Percentiles rank a stretch among this genome's conserved stretches.
These are phyloP conservation scores for Tuber microsphaerosporum DNA, from an alignment of 495 filamentous ascomycete species.

Conservation along the genomic window DNA sequence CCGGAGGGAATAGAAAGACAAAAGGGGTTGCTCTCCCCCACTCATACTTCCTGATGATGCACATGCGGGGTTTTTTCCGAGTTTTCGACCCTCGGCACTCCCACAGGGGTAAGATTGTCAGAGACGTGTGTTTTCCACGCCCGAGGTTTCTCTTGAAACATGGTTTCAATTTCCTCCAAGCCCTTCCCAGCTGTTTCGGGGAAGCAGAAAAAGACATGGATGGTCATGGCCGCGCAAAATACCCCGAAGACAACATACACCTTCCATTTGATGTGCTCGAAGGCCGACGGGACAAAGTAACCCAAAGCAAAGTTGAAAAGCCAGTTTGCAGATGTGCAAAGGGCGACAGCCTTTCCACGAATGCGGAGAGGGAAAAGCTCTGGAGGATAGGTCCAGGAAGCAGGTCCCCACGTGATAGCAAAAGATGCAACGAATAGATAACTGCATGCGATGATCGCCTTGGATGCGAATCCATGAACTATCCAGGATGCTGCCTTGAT, in stretches of 20 bases:
- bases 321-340: constrained; percentile 67
- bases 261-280: constrained; percentile 67
- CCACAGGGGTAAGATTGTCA: constrained; percentile 1
- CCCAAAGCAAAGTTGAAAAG: constrained; percentile 70
- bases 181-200: constrained; percentile 75
- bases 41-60: not conserved
- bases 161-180: constrained; percentile 64
- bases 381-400: constrained; percentile 70
- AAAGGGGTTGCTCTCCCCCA: not conserved
- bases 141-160: constrained; percentile 54
- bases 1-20: not conserved
- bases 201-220: constrained; percentile 73
- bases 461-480: constrained; percentile 55
- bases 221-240: constrained; percentile 63
- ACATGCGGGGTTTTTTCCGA: not conserved
- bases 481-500: constrained; percentile 56
- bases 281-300: constrained; percentile 70
- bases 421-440: constrained; percentile 74
- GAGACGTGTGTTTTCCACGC: constrained; percentile 41
- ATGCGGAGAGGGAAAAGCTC: constrained; percentile 67
- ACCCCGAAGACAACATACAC: constrained; percentile 68
- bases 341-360: constrained; percentile 60
- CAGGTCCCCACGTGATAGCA: constrained; percentile 62
- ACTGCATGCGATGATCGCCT: constrained; percentile 66
- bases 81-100: not conserved